Conservation (phyloP, 1,284 basidiomycete species). For the Melampsora americana region DNA sequence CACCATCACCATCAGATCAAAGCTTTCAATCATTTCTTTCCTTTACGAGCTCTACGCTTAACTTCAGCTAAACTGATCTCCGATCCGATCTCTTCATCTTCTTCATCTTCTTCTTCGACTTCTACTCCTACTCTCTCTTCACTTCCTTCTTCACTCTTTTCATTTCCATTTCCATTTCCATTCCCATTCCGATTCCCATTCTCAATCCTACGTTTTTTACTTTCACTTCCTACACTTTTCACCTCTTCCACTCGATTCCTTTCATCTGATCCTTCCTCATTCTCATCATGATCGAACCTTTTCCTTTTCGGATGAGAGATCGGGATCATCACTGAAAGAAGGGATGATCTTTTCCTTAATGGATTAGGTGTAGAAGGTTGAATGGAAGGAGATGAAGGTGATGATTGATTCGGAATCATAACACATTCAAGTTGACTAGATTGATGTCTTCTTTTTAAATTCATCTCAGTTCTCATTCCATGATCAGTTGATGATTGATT, state of each 20-base stretch:
- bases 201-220: no score
- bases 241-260: no score
- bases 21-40: slow-evolving; percentile 1
- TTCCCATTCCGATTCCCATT: no score
- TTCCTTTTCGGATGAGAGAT: slow-evolving; percentile 24
- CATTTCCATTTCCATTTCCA: no score
- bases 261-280: not conserved
- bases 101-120: slow-evolving; percentile 21
- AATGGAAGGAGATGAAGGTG: not conserved
- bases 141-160: not conserved
- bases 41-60: slow-evolving; percentile 13
- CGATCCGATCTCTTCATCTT: slow-evolving; percentile 6
- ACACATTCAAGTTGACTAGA: not conserved
- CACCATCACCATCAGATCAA: no score
- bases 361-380: no score
- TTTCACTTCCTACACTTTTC: not conserved
- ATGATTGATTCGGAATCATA: not conserved
- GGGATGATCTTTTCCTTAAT: not conserved
- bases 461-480: no score
- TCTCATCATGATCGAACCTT: not conserved
- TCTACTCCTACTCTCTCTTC: no score
- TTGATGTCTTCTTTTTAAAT: no score
- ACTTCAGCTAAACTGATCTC: slow-evolving; percentile 39
- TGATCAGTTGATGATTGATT: not conserved
- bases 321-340: slow-evolving; percentile 33